Percentiles rank a stretch among this genome's conserved stretches.
Conservation (phyloP, 2,329 filamentous ascomycete genomes). For the Teratosphaeriaceae sp. region DNA sequence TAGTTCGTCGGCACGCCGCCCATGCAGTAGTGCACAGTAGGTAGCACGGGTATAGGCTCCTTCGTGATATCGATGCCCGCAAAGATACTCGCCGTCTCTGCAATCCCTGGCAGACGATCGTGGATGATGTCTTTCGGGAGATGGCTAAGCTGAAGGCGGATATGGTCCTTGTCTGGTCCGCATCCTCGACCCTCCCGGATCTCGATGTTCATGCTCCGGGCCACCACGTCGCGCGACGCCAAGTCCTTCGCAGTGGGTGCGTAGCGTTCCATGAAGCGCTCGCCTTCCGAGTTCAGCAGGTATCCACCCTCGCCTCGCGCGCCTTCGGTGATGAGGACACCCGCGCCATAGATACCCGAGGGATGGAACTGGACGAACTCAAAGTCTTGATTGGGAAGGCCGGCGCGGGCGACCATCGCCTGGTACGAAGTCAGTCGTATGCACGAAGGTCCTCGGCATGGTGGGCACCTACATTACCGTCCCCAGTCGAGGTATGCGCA, state of each 20-base stretch:
- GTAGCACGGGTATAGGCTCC: constrained; percentile 44
- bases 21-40: constrained; percentile 49
- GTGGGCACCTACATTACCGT: constrained; percentile 37
- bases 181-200: constrained; percentile 42
- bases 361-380: constrained; percentile 49
- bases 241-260: constrained; percentile 46
- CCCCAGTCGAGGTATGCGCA: constrained; percentile 45
- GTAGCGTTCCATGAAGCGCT: constrained; percentile 48
- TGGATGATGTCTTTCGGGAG: constrained; percentile 41
- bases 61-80: constrained; percentile 44
- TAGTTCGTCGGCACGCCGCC: constrained; percentile 46
- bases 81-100: constrained; percentile 46
- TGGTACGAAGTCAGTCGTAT: constrained; percentile 8
- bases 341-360: constrained; percentile 45
- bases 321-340: constrained; percentile 45
- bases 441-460: no score
- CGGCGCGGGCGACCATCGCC: constrained; percentile 44
- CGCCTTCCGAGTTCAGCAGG: constrained; percentile 42
- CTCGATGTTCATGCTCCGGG: constrained; percentile 44
- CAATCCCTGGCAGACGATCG: constrained; percentile 43
- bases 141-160: constrained; percentile 43
- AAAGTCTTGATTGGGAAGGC: constrained; percentile 44
- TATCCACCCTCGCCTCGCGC: constrained; percentile 46
- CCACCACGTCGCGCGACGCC: constrained; percentile 43
- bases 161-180: constrained; percentile 42